Base-by-base conservation (phyloP, 768 basidiomycete species). In the Gloeostereum incarnatum region DNA sequence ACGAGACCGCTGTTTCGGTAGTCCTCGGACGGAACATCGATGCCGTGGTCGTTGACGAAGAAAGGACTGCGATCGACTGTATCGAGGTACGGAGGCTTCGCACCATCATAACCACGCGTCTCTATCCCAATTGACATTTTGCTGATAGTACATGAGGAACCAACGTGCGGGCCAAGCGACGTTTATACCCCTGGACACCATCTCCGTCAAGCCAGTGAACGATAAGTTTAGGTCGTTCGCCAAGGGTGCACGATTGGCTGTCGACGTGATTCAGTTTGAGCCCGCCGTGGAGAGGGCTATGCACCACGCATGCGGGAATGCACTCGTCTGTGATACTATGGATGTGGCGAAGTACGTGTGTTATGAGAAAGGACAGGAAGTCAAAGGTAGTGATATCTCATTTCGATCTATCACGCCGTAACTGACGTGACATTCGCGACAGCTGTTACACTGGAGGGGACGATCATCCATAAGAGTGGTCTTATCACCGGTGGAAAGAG, bases 381-480 rank as follows among this genome's bases (percentile, higher is more conserved):
- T 99, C 27, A 99, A 99, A 71, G 90, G 94, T 93, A 41, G 24
- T 73, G 53, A 31, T 18, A 21, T 41, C 11, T 18, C 5, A 21
- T 27, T 25, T 33, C 24, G 24, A 26, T 17, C 32, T 36, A 11
- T 39, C 37, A n/a, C 14, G 19, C 31, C 5, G 16, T 13, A 19
- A 2, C 18, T 14, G 17, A 14, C 36, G n/a, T 18, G 30, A 41
- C 32, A 32, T 8, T 16, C 23, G 38, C 23, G 18, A 29, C 41
- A 93, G 96, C 93, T 43, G 96, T 99, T 16, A 96, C 96, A 1
- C 65, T 99, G 30, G 93, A 98, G 31, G 96, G 96, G 1, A 98
- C 93, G 2, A 67, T 99, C 43, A 97, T 99, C 33, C 96, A 99
- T 59, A 93, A 93, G 65, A 92, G 89, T 47, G 96, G 96, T 44